Base-by-base conservation (phyloP, 169 alveolate genomes). In the Theileria equi region DNA sequence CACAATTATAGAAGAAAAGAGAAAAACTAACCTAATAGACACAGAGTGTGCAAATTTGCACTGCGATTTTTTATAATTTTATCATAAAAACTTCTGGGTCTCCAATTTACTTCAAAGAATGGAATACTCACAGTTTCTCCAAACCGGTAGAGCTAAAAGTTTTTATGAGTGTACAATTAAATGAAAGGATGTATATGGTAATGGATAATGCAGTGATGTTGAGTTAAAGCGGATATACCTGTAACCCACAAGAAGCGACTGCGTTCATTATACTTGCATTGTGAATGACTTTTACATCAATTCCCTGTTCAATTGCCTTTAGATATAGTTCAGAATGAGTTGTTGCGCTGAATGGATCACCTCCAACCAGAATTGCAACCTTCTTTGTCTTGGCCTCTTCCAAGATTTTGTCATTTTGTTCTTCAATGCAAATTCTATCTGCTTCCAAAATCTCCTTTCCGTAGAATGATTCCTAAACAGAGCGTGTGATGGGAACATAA, bases 101-200 rank as follows among this genome's bases (percentile, higher is more conserved):
- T 89, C 98, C 99, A 98, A 54, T 89, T 91, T 69, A 90, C 97
- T 17, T 98, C 97, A 82, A 96, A 98, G 87, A 95, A 95, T 38
- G 99, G 99, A 52, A 98, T 92, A 23, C 98, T 94, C 4, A 98
- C 98, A 3, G 96, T 95, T 79, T 96, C 99, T 23, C 99, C 99
- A 84, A 96, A 98, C 69, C 98, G 92, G 79, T 96, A 98, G 28
- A 97, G 86, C 82, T 94, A 86, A 62, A 92, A 38, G n/a, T 5
- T 11, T 3, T 16, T 17, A 7, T 4, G 7, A 50, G 31, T 73
- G 10, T 93, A 93, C 16, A 89, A 70, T 58, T 89, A 82, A 0
- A 90, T 91, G 29, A 86, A 78, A 19, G 82, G 84, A 54, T 64
- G 23, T 36, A 36, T 11, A 36, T 36, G 45, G 13, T 36, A 11